These are phyloP conservation scores for Phalaenopsis equestris DNA, from an alignment of 106 monocot species.

Conservation along the genomic window DNA sequence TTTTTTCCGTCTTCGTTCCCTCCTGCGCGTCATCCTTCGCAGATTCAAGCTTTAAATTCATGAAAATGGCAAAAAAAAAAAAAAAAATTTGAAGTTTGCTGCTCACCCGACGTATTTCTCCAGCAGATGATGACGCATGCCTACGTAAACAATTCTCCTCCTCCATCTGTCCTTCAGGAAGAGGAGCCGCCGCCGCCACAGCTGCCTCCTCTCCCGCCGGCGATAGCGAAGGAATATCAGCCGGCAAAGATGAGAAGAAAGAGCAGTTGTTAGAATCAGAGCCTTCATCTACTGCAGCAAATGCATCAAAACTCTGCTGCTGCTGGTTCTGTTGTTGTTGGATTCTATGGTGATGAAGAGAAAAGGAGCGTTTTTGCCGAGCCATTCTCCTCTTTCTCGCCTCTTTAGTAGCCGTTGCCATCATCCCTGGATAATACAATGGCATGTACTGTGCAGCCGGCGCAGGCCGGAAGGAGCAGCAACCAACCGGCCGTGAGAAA, in stretches of 20 bases:
- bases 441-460: neutral
- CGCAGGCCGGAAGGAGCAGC: neutral
- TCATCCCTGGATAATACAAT: neutral
- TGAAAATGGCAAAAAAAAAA: neutral
- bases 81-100: neutral
- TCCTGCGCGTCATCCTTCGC: conserved; percentile 17
- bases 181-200: neutral
- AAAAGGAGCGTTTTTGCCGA: conserved; percentile 54
- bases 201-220: neutral
- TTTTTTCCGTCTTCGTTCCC: conserved; percentile 54
- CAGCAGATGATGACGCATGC: neutral
- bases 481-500: no score
- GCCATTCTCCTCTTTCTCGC: conserved; percentile 97
- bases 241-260: conserved; percentile 17
- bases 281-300: neutral
- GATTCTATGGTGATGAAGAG: conserved; percentile 43
- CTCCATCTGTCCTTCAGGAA: neutral
- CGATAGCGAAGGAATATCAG: neutral
- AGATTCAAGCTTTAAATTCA: neutral
- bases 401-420: conserved; percentile 63
- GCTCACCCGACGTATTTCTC: neutral
- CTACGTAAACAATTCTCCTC: neutral
- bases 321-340: conserved; percentile 4
- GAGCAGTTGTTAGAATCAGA: conserved; percentile 10
- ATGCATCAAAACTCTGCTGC: neutral